Conservation (phyloP, 805 yeast species). For the Yarrowia sp. region DNA sequence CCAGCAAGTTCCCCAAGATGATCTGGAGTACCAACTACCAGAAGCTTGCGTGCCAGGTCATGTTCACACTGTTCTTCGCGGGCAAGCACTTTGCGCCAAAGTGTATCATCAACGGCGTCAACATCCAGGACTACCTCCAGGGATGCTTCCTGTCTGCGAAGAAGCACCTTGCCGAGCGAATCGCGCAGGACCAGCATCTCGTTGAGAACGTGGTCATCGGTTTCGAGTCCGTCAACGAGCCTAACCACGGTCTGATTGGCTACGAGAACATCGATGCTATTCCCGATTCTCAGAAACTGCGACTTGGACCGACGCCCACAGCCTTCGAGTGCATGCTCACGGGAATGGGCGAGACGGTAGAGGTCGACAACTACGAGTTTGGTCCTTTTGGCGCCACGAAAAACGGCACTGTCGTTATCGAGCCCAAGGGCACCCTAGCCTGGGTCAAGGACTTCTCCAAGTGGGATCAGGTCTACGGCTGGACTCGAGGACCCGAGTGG, state of each 20-base stretch:
- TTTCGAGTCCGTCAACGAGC: slow-evolving; percentile 82
- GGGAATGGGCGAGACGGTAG: slow-evolving; percentile 72
- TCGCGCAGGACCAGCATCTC: slow-evolving; percentile 44
- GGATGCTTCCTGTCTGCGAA: slow-evolving; percentile 57
- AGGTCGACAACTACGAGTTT: slow-evolving; percentile 66
- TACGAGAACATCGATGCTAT: slow-evolving; percentile 50
- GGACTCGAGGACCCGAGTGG: slow-evolving; percentile 65
- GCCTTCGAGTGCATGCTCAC: slow-evolving; percentile 64
- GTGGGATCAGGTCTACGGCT: slow-evolving; percentile 52
- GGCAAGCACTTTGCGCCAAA: slow-evolving; percentile 77
- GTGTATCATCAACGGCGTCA: slow-evolving; percentile 62
- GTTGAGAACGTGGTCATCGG: slow-evolving; percentile 62
- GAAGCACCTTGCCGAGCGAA: slow-evolving; percentile 44
- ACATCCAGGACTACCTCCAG: slow-evolving; percentile 78
- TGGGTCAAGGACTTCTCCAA: slow-evolving; percentile 57
- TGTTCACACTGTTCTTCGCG: slow-evolving; percentile 84
- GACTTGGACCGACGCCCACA: slow-evolving; percentile 78
- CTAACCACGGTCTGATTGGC: slow-evolving; percentile 73
- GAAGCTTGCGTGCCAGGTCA: slow-evolving; percentile 70
- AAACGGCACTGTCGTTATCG: slow-evolving; percentile 52
- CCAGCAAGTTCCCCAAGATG: slow-evolving; percentile 66
- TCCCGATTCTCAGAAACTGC: slow-evolving; percentile 61
- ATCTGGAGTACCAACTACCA: slow-evolving; percentile 86
- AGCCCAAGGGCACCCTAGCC: slow-evolving; percentile 62
- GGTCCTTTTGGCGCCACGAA: slow-evolving; percentile 69